Conservation (phyloP, 352 stramenopile genomes). For the Globisporangium cederbergense region DNA sequence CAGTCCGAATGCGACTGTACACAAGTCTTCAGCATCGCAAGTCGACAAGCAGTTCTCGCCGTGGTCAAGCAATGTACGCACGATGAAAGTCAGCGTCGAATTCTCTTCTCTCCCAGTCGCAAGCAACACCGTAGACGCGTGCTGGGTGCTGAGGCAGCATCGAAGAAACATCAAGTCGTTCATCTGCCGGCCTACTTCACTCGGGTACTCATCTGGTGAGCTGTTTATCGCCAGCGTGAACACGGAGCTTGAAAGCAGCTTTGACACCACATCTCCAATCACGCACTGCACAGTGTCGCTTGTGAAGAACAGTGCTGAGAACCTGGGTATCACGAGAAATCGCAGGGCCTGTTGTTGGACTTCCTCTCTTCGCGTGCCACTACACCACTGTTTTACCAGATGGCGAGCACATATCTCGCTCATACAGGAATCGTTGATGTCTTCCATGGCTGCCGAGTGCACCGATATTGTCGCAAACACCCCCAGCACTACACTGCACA, state of each 20-base stretch:
- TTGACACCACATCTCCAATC: slow-evolving; percentile 6
- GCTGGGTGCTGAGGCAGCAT: slow-evolving; percentile 33
- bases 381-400: slow-evolving; percentile 8
- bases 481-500: slow-evolving; percentile 6
- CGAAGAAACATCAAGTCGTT: slow-evolving; percentile 21
- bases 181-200: slow-evolving; percentile 11
- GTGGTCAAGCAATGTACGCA: slow-evolving; percentile 22
- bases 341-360: slow-evolving; percentile 1
- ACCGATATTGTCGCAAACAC: background rate
- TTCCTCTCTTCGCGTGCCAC: background rate
- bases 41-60: slow-evolving; percentile 20
- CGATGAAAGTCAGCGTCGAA: slow-evolving; percentile 26
- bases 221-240: slow-evolving; percentile 39
- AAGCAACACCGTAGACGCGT: slow-evolving; percentile 15
- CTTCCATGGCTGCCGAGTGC: background rate
- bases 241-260: slow-evolving; percentile 19
- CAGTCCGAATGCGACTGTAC: slow-evolving; percentile 35
- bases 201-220: slow-evolving; percentile 32
- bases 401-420: background rate
- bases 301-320: slow-evolving; percentile 14
- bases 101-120: background rate
- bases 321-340: slow-evolving; percentile 6
- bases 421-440: background rate
- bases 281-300: slow-evolving; percentile 19
- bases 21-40: slow-evolving; percentile 37